Evolutionary conservation across 2,329 filamentous ascomycete genomes (phyloP), one percentile per base, ranked within the genome.

Genomic region (Ophiocordyceps camponoti-rufipedis): DNA sequence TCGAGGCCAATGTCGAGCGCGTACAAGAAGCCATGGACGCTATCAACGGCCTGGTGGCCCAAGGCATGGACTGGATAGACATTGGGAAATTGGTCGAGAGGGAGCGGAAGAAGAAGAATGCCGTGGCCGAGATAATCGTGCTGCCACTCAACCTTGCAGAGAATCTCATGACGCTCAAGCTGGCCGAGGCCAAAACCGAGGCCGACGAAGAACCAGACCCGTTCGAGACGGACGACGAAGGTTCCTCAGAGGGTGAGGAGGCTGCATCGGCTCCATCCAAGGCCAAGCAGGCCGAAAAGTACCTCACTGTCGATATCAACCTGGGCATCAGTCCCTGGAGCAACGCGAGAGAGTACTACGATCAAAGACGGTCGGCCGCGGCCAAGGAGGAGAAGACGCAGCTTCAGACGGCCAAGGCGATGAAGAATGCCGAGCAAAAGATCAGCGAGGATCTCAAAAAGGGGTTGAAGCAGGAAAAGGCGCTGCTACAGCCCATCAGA

Each of bases 11-110:
- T 55, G 71, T 86, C 1, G 85, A 94, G 56, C 76, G 87, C 44
- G 88, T 96, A 0, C 84, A 94, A 58, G 91, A 96, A 63, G 87
- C 86, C 5, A 87, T 87, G 59, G 85, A 87, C 58, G 87, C 91
- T 4, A 81, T 98, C 45, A 96, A 94, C 59, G 85, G 85, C 1
- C 67, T 96, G n/a, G 77, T 98, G 48, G 77, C 77, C 5, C 86
- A 94, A 56, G 89, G 89, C 11, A 96, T 96, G 87, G 91, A 98
- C 55, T 98, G 91, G 91, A 78, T 86, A 11, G 84, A 95, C 52
- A 88, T 96, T 54, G 85, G 76, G 10, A 83, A 82, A 48, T 66
- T 98, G 49, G 84, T 98, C 45, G 86, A 94, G 58, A 75, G 86
- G 52, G 89, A 96, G 58, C 84, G 93, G 59, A 77, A 70, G 49